phyloP scores from a whole-genome alignment of 805 yeast genomes.

The Pichia heedii region DNA sequence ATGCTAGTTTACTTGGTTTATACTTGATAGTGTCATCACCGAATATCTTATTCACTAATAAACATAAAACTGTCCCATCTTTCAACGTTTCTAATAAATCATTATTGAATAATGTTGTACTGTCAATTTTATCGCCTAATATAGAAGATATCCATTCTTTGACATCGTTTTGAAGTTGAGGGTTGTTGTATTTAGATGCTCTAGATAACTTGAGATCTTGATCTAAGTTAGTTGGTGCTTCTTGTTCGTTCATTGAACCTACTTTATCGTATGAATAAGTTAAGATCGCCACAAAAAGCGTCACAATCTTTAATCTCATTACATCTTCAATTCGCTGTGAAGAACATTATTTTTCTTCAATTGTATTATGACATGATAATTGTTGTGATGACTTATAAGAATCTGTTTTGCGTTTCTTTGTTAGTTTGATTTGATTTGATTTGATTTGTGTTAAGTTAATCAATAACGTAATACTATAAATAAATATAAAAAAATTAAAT shows the following conservation, averaged over 20 bases:
- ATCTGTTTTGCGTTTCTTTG: too few species aligned
- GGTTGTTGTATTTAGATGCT: slow-evolving; percentile 38
- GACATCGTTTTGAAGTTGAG: slow-evolving; percentile 23
- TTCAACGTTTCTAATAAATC: slow-evolving; percentile 50
- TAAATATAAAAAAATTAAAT: too few species aligned
- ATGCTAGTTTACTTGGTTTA: slow-evolving; percentile 65
- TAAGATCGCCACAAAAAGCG: too few species aligned
- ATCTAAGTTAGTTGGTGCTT: slow-evolving; percentile 43
- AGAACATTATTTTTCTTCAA: too few species aligned
- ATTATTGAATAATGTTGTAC: slow-evolving; percentile 13
- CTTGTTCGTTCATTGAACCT: not conserved
- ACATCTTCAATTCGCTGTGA: too few species aligned
- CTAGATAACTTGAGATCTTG: slow-evolving; percentile 49
- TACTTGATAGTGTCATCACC: slow-evolving; percentile 33
- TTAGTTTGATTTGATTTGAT: too few species aligned
- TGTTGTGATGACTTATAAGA: too few species aligned
- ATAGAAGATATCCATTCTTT: slow-evolving; percentile 45
- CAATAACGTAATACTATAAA: too few species aligned
- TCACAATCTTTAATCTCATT: too few species aligned
- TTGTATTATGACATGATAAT: too few species aligned
- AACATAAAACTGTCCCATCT: slow-evolving; percentile 52
- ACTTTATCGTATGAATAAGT: too few species aligned
- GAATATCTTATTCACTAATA: slow-evolving; percentile 33
- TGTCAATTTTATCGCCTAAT: slow-evolving; percentile 23
- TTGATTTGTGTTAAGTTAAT: too few species aligned